These are phyloP conservation scores for Linnemannia hyalina DNA, from an alignment of 192 early-diverging fungal species.

Conservation along the genomic window DNA sequence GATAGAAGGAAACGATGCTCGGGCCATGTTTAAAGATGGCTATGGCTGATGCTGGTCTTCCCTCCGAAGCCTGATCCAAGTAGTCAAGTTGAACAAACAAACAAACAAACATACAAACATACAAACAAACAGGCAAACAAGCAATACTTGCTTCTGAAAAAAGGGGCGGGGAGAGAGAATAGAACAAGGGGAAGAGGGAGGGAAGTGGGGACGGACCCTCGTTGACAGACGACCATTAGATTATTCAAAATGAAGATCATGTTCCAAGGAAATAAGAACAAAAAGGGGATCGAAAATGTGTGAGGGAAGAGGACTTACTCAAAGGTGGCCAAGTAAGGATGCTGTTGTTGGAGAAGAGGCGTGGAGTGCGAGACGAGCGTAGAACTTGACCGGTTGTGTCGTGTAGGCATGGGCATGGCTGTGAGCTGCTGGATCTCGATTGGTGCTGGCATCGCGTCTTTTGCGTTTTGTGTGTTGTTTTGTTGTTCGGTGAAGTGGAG, in stretches of 20 bases:
- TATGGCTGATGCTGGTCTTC: neutral
- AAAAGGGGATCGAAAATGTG: neutral
- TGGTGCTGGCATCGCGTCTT: neutral
- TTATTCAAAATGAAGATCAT: neutral
- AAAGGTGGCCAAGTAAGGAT: slow-evolving; percentile 2
- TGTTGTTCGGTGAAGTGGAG: neutral
- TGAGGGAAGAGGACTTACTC: neutral
- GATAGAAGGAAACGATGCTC: neutral
- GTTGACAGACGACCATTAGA: neutral
- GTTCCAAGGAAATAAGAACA: neutral
- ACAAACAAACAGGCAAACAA: neutral
- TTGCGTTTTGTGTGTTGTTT: neutral
- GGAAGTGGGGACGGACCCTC: neutral
- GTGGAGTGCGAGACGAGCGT: neutral
- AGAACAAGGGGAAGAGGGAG: neutral
- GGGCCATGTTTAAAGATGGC: neutral
- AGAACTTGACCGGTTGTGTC: neutral
- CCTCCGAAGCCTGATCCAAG: neutral
- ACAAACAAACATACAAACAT: neutral
- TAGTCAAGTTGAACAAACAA: neutral
- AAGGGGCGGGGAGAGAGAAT: neutral
- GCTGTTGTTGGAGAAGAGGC: slow-evolving; percentile 6
- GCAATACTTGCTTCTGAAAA: neutral
- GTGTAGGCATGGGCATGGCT: neutral
- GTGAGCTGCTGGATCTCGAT: slow-evolving; percentile 6